Evolutionary conservation across 202 grass and related monocot species (phyloP).

Genomic region (Musa balbisiana): DNA sequence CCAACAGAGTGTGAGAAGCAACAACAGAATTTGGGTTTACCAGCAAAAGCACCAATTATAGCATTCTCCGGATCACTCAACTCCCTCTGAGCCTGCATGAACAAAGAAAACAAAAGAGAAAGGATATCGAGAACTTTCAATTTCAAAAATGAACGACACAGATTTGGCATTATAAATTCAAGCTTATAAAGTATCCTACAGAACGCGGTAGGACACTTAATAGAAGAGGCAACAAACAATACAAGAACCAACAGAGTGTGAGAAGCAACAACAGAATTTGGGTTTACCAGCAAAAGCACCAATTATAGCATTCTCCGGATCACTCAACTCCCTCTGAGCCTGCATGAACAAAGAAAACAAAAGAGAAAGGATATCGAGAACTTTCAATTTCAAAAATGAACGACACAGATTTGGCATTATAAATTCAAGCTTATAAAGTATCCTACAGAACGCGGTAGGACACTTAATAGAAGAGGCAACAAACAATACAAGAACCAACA

Average conservation of each 20-base stretch:
- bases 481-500: background rate
- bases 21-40: conserved; percentile 29
- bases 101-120: background rate
- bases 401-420: too few species aligned
- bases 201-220: background rate
- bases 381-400: background rate
- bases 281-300: conserved; percentile 81
- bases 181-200: too few species aligned
- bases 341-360: conserved; percentile 18
- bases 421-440: too few species aligned
- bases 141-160: background rate
- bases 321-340: conserved; percentile 84
- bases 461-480: background rate
- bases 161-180: too few species aligned
- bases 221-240: background rate
- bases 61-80: conserved; percentile 94
- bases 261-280: conserved; percentile 1
- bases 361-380: background rate
- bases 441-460: background rate
- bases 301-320: conserved; percentile 93
- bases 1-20: background rate
- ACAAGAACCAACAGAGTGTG: background rate
- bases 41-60: conserved; percentile 89
- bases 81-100: conserved; percentile 67
- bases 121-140: background rate